phyloP scores from a whole-genome alignment of 768 basidiomycete genomes.

The Suillus weaverae region DNA sequence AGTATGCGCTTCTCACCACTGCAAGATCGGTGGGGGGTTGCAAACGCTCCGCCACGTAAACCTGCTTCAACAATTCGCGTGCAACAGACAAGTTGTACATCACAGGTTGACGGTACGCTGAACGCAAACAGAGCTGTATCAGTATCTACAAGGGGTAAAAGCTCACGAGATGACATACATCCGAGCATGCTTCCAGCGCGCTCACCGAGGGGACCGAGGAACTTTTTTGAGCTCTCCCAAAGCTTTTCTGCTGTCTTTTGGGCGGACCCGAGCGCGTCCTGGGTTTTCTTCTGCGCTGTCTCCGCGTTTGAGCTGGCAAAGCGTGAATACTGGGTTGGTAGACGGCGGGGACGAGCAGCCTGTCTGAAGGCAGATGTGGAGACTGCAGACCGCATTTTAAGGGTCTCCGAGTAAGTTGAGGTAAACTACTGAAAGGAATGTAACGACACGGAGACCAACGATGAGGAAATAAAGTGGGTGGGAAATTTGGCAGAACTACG shows the following conservation, averaged over 20 bases:
- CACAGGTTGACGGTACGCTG: constrained; percentile 77
- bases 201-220: constrained; percentile 50
- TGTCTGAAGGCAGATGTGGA: constrained; percentile 27
- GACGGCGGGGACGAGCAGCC: constrained; percentile 15
- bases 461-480: constrained; percentile 17
- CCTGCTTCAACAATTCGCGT: constrained; percentile 72
- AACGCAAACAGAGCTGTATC: neutral
- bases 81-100: constrained; percentile 77
- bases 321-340: constrained; percentile 27
- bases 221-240: constrained; percentile 50
- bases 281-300: constrained; percentile 66
- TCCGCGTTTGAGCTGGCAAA: constrained; percentile 47
- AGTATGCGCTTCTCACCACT: constrained; percentile 58
- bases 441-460: neutral
- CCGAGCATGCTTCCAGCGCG: constrained; percentile 60
- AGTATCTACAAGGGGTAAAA: neutral
- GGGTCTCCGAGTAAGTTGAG: constrained; percentile 9
- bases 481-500: constrained; percentile 4
- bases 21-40: constrained; percentile 61
- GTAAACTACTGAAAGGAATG: constrained; percentile 6
- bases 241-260: constrained; percentile 58
- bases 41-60: constrained; percentile 65
- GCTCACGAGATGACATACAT: constrained; percentile 35
- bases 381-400: constrained; percentile 26
- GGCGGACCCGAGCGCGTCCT: constrained; percentile 59